These are phyloP conservation scores for Nigrograna mackinnonii DNA, from an alignment of 2,329 filamentous ascomycete species.

Conservation along the genomic window DNA sequence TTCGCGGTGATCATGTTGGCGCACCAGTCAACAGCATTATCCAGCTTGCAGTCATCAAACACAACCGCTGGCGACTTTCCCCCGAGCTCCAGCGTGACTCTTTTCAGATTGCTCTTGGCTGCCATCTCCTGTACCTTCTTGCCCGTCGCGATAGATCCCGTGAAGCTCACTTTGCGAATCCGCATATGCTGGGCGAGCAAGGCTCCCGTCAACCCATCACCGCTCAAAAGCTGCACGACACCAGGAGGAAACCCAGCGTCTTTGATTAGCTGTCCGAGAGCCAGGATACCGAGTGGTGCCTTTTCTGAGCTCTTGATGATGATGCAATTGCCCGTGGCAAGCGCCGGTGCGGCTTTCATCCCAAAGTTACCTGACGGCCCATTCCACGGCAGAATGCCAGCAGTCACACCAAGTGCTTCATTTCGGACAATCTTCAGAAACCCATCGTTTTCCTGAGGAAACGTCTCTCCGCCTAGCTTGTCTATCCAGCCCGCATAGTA, in stretches of 20 bases:
- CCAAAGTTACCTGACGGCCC: constrained; percentile 27
- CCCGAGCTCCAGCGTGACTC: constrained; percentile 81
- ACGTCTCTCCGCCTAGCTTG: constrained; percentile 74
- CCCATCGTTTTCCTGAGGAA: constrained; percentile 77
- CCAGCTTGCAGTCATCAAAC: constrained; percentile 49
- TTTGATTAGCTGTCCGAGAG: constrained; percentile 74
- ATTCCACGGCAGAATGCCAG: constrained; percentile 72
- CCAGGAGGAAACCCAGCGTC: constrained; percentile 80
- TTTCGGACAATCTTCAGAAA: constrained; percentile 68
- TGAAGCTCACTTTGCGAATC: constrained; percentile 82
- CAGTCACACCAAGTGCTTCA: constrained; percentile 77
- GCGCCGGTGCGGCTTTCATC: constrained; percentile 27
- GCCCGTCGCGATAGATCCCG: constrained; percentile 80
- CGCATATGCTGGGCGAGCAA: constrained; percentile 73
- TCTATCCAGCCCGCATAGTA: too few species aligned
- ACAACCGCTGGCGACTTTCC: constrained; percentile 79
- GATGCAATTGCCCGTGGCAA: constrained; percentile 29
- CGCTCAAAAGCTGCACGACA: constrained; percentile 79
- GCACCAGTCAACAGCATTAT: constrained; percentile 43
- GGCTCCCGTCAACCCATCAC: constrained; percentile 78
- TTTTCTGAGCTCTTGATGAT: constrained; percentile 31
- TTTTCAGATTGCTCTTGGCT: constrained; percentile 80
- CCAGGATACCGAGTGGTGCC: constrained; percentile 71
- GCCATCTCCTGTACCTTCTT: constrained; percentile 75
- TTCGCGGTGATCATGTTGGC: constrained; percentile 40